Base-by-base conservation (phyloP, 805 yeast species). In the Ogataea salicorniae region DNA sequence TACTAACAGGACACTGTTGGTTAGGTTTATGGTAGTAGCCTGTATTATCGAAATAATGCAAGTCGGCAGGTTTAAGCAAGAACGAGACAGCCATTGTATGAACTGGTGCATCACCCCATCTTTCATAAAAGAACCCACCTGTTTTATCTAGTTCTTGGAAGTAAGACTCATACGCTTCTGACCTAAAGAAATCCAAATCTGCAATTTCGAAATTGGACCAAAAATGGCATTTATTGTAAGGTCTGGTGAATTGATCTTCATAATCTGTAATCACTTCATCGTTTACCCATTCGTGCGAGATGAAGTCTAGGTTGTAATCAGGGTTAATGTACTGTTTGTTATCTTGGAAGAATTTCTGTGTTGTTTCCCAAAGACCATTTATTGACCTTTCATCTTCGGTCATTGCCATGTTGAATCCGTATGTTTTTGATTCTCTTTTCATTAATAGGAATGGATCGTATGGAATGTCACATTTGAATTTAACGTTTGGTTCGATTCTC, bases 31-130 rank as follows among this genome's bases (percentile, higher is more conserved):
- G 83, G 62, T 43, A 75, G 64, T 79, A 79, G 4, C 83, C 83
- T 18, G 79, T 76, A 55, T 80, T 80, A 36, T 73, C 80, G 59
- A 83, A 83, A 64, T 75, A 74, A 53, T 81, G 85, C 29, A 83
- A 64, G 53, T 78, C 69, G 26, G 72, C 72, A 49, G 68, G 73
- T 9, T 47, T 38, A 48, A 80, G 58, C 61, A 83, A 71, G 49
- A 78, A 69, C 0, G 83, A 70, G 3, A 76, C 84, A 4, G 83
- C 89, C 49, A 83, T 69, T 3, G 87, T 75, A 63, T 83, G 89
- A 40, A 83, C 75, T 3, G 88, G 88, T 0, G 89, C 89, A 64
- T 83, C 89, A 23, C 89, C 89, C 89, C 89, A 83, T 63, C 89
- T 71, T 63, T 83, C 87, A 64, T 83, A 83, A 65, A 81, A 83